These are phyloP conservation scores for Bryoglossum gracile DNA, from an alignment of 495 filamentous ascomycete genomes.

Conservation along the genomic window DNA sequence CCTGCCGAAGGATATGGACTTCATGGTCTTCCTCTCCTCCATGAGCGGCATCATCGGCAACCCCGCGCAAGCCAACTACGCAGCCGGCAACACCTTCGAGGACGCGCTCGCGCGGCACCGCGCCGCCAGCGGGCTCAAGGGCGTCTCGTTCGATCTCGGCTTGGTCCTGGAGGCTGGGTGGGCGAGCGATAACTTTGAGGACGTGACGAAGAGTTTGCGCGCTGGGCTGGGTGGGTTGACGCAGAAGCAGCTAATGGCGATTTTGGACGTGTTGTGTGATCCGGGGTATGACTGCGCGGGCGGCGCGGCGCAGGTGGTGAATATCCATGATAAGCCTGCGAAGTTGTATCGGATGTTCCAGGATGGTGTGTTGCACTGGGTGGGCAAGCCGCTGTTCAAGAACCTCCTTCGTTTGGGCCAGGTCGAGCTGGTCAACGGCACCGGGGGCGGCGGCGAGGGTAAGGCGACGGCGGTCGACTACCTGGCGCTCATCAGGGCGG, in stretches of 20 bases:
- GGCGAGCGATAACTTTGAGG: background rate
- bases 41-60: constrained; percentile 51
- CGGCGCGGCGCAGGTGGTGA: no score
- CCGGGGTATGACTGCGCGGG: no score
- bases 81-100: constrained; percentile 54
- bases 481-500: no score
- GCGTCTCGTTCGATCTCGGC: constrained; percentile 46
- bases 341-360: no score
- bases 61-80: constrained; percentile 54
- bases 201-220: background rate
- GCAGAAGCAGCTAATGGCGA: background rate
- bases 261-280: no score
- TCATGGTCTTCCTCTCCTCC: constrained; percentile 58
- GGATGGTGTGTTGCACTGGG: background rate
- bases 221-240: background rate
- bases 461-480: no score
- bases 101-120: constrained; percentile 45
- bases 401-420: constrained; percentile 10
- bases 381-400: background rate
- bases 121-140: constrained; percentile 35
- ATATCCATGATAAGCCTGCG: constrained; percentile 1
- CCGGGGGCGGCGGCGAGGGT: no score
- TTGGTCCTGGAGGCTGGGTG: constrained; percentile 30
- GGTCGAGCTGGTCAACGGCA: no score
- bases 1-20: constrained; percentile 47